Evolutionary conservation across 768 basidiomycete species (phyloP), one percentile per base, ranked within the genome.

Genomic region (Pleurotus platypus): DNA sequence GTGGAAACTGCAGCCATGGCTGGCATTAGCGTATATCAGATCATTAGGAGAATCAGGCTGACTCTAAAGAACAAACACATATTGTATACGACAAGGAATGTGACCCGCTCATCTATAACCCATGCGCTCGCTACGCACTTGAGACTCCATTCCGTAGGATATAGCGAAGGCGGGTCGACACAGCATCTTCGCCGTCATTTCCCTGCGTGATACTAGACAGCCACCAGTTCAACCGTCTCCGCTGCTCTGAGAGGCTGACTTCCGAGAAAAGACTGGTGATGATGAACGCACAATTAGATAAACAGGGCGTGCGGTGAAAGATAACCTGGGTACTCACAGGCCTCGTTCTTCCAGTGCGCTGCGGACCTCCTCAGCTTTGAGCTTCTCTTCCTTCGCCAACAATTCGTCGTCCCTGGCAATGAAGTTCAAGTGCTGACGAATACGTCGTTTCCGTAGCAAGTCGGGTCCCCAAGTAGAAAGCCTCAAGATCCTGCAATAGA

Each of bases 331-430:
- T 15, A 77, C 89, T 66, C 66, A 92, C 91, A 92, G 77, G 63
- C 88, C 92, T 58, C 92, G 85, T 67, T 92, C 90, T 58, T 80
- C 74, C 12, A 93, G 75, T 3, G 89, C 86, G 56, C 89, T 81
- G 26, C 76, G 72, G 5, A 92, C 72, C 60, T 87, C 87, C 3
- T 74, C 72, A 16, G 72, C 65, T 2, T 81, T 80, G 46, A 94
- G 67, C 30, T 67, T 63, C 27, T 71, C 73, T 62, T 87, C 86
- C 37, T 73, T 74, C 12, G 74, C 62, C 42, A 93, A 70, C n/a
- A 86, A 71, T 18, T 69, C 69, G 65, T 94, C 92, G 61, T 94
- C 92, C 49, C 75, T 67, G 1, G 78, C 67, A 57, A 93, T 67
- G 59, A 78, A 81, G 37, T 66, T 56, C 8, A 82, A 64, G 62